phyloP scores from a whole-genome alignment of 164 flowering plant species.

The Echeveria elegans region DNA sequence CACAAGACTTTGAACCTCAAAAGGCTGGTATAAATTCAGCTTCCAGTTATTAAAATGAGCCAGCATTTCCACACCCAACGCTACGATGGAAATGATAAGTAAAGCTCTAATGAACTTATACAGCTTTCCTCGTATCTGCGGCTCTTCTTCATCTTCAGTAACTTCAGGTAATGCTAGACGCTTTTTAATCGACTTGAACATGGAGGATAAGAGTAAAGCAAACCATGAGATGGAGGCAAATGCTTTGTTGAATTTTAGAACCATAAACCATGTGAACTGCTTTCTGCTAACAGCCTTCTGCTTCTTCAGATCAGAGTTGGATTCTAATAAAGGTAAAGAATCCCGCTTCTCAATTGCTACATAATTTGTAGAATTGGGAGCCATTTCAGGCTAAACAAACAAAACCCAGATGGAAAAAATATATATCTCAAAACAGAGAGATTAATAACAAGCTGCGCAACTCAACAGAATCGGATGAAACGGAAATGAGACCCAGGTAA shows the following conservation, averaged over 20 bases:
- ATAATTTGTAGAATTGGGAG: constrained; percentile 34
- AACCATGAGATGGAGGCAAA: constrained; percentile 32
- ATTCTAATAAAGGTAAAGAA: constrained; percentile 27
- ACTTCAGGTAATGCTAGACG: constrained; percentile 26
- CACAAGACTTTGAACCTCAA: constrained; percentile 38
- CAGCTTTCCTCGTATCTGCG: constrained; percentile 35
- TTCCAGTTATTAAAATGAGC: constrained; percentile 55
- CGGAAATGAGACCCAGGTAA: too few relatives aligned
- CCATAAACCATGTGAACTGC: constrained; percentile 49
- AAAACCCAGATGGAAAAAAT: not conserved
- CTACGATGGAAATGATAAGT: constrained; percentile 37
- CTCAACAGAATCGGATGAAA: not conserved
- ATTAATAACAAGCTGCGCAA: constrained; percentile 10
- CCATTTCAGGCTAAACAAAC: constrained; percentile 21
- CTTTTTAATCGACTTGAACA: constrained; percentile 27
- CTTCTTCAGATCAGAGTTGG: constrained; percentile 34
- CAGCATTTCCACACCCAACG: constrained; percentile 35
- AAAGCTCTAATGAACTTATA: constrained; percentile 40
- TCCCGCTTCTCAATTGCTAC: constrained; percentile 48
- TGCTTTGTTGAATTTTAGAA: constrained; percentile 42
- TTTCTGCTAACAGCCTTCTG: constrained; percentile 38
- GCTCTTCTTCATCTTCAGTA: constrained; percentile 38
- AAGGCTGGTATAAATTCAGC: constrained; percentile 29
- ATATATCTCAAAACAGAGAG: not conserved
- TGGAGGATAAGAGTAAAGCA: constrained; percentile 13